These are phyloP conservation scores for Komagataella kurtzmanii DNA, from an alignment of 805 yeast species.

Conservation along the genomic window DNA sequence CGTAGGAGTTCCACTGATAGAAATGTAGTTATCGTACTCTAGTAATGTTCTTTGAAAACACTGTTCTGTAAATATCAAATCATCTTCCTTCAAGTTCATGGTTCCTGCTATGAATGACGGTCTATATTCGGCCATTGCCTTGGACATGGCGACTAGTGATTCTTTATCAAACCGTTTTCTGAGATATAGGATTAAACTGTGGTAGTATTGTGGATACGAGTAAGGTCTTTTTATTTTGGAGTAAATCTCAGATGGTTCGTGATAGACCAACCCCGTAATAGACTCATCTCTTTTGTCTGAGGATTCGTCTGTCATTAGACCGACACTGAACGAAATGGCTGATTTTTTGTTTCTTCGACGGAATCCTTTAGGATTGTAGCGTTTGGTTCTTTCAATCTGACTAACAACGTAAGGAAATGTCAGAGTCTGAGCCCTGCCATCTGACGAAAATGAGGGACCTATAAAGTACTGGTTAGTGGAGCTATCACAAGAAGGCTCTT, in stretches of 20 bases:
- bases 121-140: slow-evolving; percentile 78
- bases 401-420: slow-evolving; percentile 51
- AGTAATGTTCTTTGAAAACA: slow-evolving; percentile 86
- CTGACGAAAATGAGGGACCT: slow-evolving; percentile 27
- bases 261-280: slow-evolving; percentile 25
- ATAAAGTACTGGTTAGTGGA: slow-evolving; percentile 56
- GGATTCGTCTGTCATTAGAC: slow-evolving; percentile 25
- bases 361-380: slow-evolving; percentile 26
- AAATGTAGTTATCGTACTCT: slow-evolving; percentile 78
- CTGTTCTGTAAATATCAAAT: slow-evolving; percentile 89
- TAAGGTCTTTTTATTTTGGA: slow-evolving; percentile 64
- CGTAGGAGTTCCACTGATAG: slow-evolving; percentile 85
- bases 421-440: slow-evolving; percentile 22
- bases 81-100: slow-evolving; percentile 78
- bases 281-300: slow-evolving; percentile 10
- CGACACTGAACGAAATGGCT: slow-evolving; percentile 34
- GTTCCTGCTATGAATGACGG: slow-evolving; percentile 92
- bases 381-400: slow-evolving; percentile 24
- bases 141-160: slow-evolving; percentile 70
- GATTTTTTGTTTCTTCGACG: slow-evolving; percentile 16
- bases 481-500: slow-evolving; percentile 35
- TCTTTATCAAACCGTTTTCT: slow-evolving; percentile 54
- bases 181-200: slow-evolving; percentile 62
- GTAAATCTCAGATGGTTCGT: slow-evolving; percentile 72
- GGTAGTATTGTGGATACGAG: slow-evolving; percentile 85